phyloP scores from a whole-genome alignment of 2,329 filamentous ascomycete genomes.

The Polytolypa hystricis region DNA sequence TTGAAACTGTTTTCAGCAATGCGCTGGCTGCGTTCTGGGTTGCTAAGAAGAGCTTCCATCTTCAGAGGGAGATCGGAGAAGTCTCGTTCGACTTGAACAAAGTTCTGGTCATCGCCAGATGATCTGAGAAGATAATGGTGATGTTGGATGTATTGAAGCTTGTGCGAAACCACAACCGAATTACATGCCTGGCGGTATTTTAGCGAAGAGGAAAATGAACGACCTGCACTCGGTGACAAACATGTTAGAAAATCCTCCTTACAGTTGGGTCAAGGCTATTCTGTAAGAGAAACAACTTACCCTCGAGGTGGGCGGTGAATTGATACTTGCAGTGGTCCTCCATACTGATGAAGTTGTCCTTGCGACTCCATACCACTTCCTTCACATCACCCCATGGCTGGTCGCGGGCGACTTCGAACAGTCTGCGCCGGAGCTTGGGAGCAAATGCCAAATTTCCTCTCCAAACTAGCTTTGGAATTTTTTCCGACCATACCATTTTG shows the following conservation, averaged over 20 bases:
- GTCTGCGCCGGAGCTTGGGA: conserved; percentile 29
- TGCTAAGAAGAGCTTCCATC: conserved; percentile 26
- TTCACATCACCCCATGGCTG: conserved; percentile 39
- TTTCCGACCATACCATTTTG: conserved; percentile 24
- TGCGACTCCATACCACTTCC: conserved; percentile 28
- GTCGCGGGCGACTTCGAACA: conserved; percentile 29
- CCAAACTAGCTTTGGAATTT: conserved; percentile 37
- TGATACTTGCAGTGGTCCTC: conserved; percentile 43
- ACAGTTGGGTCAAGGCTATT: neutral
- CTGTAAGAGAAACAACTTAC: conserved; percentile 18
- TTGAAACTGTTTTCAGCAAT: conserved; percentile 39
- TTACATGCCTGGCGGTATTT: conserved; percentile 41
- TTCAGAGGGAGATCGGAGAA: conserved; percentile 44
- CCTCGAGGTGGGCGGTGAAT: conserved; percentile 43
- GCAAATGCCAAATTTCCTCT: conserved; percentile 35
- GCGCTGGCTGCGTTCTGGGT: conserved; percentile 28
- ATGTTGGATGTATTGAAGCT: conserved; percentile 38
- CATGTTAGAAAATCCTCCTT: no score
- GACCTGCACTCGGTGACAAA: conserved; percentile 13
- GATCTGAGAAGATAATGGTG: conserved; percentile 35
- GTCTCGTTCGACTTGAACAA: conserved; percentile 36
- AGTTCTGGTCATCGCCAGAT: conserved; percentile 37
- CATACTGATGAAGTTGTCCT: conserved; percentile 35
- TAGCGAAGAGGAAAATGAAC: conserved; percentile 39
- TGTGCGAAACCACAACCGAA: conserved; percentile 37